Base-by-base conservation (phyloP, 768 basidiomycete genomes). In the Leccinum broughii region DNA sequence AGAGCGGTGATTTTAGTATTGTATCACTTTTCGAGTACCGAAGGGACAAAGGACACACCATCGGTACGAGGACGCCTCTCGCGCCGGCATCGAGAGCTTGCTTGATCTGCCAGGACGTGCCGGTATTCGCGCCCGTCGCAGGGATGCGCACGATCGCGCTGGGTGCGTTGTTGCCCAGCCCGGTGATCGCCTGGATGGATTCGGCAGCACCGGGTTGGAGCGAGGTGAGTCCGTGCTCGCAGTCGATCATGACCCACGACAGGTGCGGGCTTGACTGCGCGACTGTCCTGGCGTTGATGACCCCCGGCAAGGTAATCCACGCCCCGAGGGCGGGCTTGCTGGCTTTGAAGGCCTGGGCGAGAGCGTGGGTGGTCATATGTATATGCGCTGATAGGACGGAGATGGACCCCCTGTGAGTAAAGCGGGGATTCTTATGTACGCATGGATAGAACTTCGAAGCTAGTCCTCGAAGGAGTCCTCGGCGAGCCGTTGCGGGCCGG, bases 71-170 rank as follows among this genome's bases (percentile, higher is more conserved):
- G 5, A 89, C 74, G 0, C 88, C 87, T 28, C 78, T 76, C 17
- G 87, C 88, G 5, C 88, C 88, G 0, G 84, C 83, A 66, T 89
- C 88, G 32, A 89, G 78, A 1, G 83, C 87, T 61, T 85, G 78
- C 73, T 89, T 89, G 73, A 89, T 87, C 70, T 88, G 87, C 86
- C 87, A 88, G 57, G 79, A 78, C 3, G 85, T 84, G 62, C 83
- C 81, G 0, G 75, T 74, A 28, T 79, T 81, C 28, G 78, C 67
- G 0, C 86, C 87, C 2, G 87, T 89, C 8, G 86, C 86, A 7
- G 88, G 84, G 52, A 89, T 82, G 28, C 88, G 73, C 6, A 89
- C 83, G 41, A 89, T 64, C 10, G 82, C 75, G 64, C 82, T 87
- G 0, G 84, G 83, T 2, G 80, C 80, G 32, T 66, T 63, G 2